Evolutionary conservation across 805 yeast genomes (phyloP).

Genomic region (Teunomyces funiuensis): DNA sequence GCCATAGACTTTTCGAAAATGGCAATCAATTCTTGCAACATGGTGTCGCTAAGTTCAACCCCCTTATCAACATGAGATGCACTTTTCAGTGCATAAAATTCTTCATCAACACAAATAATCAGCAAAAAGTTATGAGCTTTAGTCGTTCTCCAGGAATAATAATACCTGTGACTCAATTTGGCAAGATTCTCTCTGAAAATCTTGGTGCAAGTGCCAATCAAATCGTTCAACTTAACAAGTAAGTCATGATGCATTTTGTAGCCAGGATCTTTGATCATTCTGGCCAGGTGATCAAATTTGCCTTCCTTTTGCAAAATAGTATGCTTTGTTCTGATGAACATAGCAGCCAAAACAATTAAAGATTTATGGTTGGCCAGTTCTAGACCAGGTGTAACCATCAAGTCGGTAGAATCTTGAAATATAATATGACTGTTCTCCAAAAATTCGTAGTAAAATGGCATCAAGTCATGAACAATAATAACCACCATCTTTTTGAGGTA

Average conservation of each 20-base stretch:
- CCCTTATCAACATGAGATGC: slow-evolving; percentile 6
- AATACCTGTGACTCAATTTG: slow-evolving; percentile 55
- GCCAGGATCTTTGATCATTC: slow-evolving; percentile 14
- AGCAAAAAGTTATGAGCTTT: slow-evolving; percentile 52
- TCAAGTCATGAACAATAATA: slow-evolving; percentile 16
- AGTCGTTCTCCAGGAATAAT: slow-evolving; percentile 66
- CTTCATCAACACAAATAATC: slow-evolving; percentile 29
- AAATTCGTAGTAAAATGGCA: slow-evolving; percentile 17
- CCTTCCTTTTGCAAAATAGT: slow-evolving; percentile 6
- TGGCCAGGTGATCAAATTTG: slow-evolving; percentile 17
- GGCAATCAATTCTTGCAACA: slow-evolving; percentile 20
- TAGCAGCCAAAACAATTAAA: slow-evolving; percentile 10
- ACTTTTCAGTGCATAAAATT: slow-evolving; percentile 18
- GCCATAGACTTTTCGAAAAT: slow-evolving; percentile 23
- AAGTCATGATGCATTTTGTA: slow-evolving; percentile 17
- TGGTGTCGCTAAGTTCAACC: slow-evolving; percentile 14
- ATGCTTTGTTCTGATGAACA: slow-evolving; percentile 10
- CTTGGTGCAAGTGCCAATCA: slow-evolving; percentile 2
- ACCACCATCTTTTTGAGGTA: slow-evolving; percentile 35
- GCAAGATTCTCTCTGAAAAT: slow-evolving; percentile 13
- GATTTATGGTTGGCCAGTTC: slow-evolving; percentile 19
- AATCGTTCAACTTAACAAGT: slow-evolving; percentile 1
- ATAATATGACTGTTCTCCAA: slow-evolving; percentile 10
- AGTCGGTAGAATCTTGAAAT: slow-evolving; percentile 17
- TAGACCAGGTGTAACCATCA: slow-evolving; percentile 19